Percentiles rank a stretch among this genome's conserved stretches.
Evolutionary conservation across 2,329 filamentous ascomycete genomes (phyloP).

Genomic region (Sporothrix brasiliensis): DNA sequence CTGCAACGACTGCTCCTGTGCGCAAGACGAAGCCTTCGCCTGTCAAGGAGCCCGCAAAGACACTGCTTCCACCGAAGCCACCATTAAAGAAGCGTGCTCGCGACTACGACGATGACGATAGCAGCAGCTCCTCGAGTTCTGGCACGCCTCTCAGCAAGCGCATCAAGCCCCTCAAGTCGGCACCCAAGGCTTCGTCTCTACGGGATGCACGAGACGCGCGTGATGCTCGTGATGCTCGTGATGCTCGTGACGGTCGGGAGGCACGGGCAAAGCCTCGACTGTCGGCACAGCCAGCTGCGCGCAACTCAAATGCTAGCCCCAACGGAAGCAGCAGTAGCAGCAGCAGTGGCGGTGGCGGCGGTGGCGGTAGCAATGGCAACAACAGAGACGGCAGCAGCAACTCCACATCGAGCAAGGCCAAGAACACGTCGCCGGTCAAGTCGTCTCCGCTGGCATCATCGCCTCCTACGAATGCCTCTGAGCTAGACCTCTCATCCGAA

Average conservation of each 20-base stretch:
- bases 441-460: constrained; percentile 68
- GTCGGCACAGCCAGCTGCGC: constrained; percentile 11
- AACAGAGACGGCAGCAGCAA: background rate
- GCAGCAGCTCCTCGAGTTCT: constrained; percentile 64
- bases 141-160: constrained; percentile 61
- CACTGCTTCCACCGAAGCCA: constrained; percentile 36
- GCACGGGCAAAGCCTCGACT: constrained; percentile 13
- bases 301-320: constrained; percentile 51
- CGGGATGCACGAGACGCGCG: constrained; percentile 22
- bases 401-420: constrained; percentile 11
- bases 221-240: constrained; percentile 1
- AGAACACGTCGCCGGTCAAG: constrained; percentile 60
- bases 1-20: constrained; percentile 31
- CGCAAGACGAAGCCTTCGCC: constrained; percentile 34
- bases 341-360: too few relatives aligned
- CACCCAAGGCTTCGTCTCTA: constrained; percentile 18
- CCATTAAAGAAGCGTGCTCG: constrained; percentile 56
- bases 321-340: constrained; percentile 30
- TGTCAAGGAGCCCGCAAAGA: constrained; percentile 32
- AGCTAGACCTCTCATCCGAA: constrained; percentile 52
- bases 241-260: constrained; percentile 1
- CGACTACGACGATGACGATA: constrained; percentile 55
- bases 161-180: constrained; percentile 49
- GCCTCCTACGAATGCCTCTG: constrained; percentile 66
- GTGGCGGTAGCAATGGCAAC: constrained; percentile 1